Evolutionary conservation across 1,284 basidiomycete genomes (phyloP), one percentile per base, ranked within the genome.

Genomic region (Anthracocystis setariae): DNA sequence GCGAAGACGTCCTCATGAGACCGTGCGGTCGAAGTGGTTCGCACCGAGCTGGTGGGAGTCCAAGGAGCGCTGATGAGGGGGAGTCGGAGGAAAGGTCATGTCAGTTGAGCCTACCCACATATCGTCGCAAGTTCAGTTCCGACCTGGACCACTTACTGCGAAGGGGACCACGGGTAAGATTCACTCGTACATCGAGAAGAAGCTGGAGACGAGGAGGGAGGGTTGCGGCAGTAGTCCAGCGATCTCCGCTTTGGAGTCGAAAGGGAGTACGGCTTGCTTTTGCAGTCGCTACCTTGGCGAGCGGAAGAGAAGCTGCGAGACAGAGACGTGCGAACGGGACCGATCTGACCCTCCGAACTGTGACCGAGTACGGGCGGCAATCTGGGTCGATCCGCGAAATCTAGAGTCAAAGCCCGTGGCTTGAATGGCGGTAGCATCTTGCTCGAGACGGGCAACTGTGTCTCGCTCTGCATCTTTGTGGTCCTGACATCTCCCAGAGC

Each of bases 21-120:
- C 15, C 32, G 17, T 10, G 20, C 40, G 17, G 17, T 38, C 24
- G 52, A 56, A 4, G 64, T 67, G 27, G 57, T 60, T 18, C 64
- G 64, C 1, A 67, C 27, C 29, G 57, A 67, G 64, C 64, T 67
- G 33, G 57, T 67, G 2, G 64, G 64, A 18, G 64, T 61, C 56
- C 53, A 47, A 9, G 51, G 40, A n/a, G 35, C 25, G 29, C 46
- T 55, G 39, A 32, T 23, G 20, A 20, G 9, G 4, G 33, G 20
- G 32, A n/a, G 8, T 29, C 20, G 15, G 15, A 20, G 23, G n/a
- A 47, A 21, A 10, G 0, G 20, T 48, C 17, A n/a, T n/a, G 20
- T 5, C 17, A 18, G 7, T 29, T 29, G 7, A 29, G 29, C 35
- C 12, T 37, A 7, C 7, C 8, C 35, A 37, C n/a, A n/a, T n/a